These are phyloP conservation scores for Lipomyces sp. DNA, from an alignment of 805 yeast species.

Conservation along the genomic window DNA sequence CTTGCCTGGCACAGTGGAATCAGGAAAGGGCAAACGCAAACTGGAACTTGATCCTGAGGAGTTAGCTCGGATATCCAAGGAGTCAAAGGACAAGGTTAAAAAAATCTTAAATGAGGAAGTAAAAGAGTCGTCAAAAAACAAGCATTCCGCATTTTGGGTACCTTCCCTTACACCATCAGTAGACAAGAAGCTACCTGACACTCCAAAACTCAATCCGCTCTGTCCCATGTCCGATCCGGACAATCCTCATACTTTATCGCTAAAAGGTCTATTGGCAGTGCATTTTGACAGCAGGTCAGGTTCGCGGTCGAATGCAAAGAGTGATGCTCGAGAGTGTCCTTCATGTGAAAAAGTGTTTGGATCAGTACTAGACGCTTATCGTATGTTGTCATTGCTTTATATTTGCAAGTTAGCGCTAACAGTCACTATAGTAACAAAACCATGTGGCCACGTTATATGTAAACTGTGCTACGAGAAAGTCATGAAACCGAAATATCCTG, in stretches of 20 bases:
- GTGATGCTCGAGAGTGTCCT: constrained; percentile 32
- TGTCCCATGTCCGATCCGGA: constrained; percentile 34
- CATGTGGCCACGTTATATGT: constrained; percentile 38
- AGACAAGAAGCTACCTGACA: constrained; percentile 3
- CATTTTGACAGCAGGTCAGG: constrained; percentile 19
- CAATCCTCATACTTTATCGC: constrained; percentile 21
- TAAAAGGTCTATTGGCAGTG: constrained; percentile 25
- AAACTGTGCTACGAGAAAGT: constrained; percentile 32
- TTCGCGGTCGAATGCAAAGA: neutral
- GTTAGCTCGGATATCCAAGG: constrained; percentile 3
- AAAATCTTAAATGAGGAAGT: neutral
- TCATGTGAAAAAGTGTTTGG: constrained; percentile 34
- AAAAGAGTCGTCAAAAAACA: neutral
- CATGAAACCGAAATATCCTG: constrained; percentile 30
- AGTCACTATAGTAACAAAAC: constrained; percentile 23
- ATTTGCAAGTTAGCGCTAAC: neutral
- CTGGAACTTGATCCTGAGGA: constrained; percentile 8
- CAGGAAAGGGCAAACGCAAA: constrained; percentile 14
- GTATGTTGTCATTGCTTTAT: constrained; percentile 16
- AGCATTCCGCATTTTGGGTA: constrained; percentile 18
- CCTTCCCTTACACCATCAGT: constrained; percentile 18
- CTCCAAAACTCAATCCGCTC: constrained; percentile 20
- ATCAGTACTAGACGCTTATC: constrained; percentile 27
- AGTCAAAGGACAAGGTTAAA: constrained; percentile 3
- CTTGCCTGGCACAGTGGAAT: neutral